A percentile compares a stretch with the other conserved stretches of the same genome.
phyloP scores from a whole-genome alignment of 2,329 filamentous ascomycete genomes.

The Bisporella sp. region DNA sequence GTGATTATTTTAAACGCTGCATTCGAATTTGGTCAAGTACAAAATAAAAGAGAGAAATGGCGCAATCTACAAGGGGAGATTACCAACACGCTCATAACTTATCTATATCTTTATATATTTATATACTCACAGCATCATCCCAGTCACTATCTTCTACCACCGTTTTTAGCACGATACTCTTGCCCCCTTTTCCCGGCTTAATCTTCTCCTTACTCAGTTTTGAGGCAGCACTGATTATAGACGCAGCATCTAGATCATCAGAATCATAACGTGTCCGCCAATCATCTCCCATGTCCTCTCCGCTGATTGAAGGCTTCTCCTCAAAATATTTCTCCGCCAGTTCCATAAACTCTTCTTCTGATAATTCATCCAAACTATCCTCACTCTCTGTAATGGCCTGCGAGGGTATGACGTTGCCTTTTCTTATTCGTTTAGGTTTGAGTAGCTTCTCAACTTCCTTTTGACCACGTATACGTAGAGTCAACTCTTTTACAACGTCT shows the following conservation, averaged over 20 bases:
- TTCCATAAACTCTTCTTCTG: conserved; percentile 8
- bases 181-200: conserved; percentile 7
- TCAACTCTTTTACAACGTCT: conserved; percentile 77
- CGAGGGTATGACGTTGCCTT: conserved; percentile 5
- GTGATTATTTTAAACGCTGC: too few species aligned
- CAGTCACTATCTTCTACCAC: conserved; percentile 50
- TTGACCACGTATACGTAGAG: conserved; percentile 60
- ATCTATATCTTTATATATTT: too few species aligned
- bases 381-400: conserved; percentile 11
- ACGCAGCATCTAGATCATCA: conserved; percentile 17
- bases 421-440: conserved; percentile 33
- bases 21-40: too few species aligned
- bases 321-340: conserved; percentile 1
- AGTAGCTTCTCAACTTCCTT: conserved; percentile 66
- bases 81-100: too few species aligned
- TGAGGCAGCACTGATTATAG: conserved; percentile 12
- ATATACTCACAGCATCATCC: conserved; percentile 34
- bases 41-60: too few species aligned
- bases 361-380: conserved; percentile 5
- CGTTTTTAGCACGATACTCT: conserved; percentile 24
- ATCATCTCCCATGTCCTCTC: conserved; percentile 4
- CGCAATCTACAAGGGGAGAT: too few species aligned
- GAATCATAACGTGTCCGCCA: conserved; percentile 16
- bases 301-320: conserved; percentile 2
- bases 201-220: conserved; percentile 6